Evolutionary conservation across 1,284 basidiomycete genomes (phyloP), one percentile per base, ranked within the genome.

Genomic region (Schizopora paradoxa): DNA sequence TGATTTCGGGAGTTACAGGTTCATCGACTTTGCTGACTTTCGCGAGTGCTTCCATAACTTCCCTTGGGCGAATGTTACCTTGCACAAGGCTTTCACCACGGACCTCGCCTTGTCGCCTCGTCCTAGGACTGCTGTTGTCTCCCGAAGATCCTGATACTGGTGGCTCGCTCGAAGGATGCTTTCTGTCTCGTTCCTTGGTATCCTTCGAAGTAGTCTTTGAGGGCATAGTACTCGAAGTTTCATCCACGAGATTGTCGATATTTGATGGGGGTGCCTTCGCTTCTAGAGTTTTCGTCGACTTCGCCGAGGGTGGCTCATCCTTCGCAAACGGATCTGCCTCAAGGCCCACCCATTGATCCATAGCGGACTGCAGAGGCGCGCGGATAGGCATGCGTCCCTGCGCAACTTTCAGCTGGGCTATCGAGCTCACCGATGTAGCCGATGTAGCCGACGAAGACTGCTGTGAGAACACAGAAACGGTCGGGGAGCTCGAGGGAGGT

Each of bases 311-410:
- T 19, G 44, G 59, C 32, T 73, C 69, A 0, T 58, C 60, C 53
- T 70, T 72, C 5, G 79, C 78, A 58, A 81, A 81, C 2, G 78
- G 79, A 54, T 81, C 78, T 18, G 72, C 71, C 40, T 76, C 76
- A 22, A 77, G 50, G 34, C 64, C 53, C 3, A 65, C n/a, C n/a
- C n/a, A n/a, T n/a, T n/a, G n/a, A n/a, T n/a, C n/a, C n/a, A n/a
- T n/a, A n/a, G n/a, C n/a, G n/a, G n/a, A n/a, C n/a, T n/a, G n/a
- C n/a, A n/a, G n/a, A n/a, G n/a, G n/a, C n/a, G n/a, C n/a, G n/a
- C n/a, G n/a, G n/a, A n/a, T n/a, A n/a, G n/a, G n/a, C n/a, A n/a
- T n/a, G n/a, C n/a, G n/a, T n/a, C n/a, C n/a, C n/a, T n/a, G n/a
- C n/a, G n/a, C n/a, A n/a, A n/a, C n/a, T n/a, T n/a, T n/a, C n/a